A percentile compares a stretch with the other conserved stretches of the same genome.
These are phyloP conservation scores for Phytophthora melonis DNA, from an alignment of 352 stramenopile species.

Conservation along the genomic window DNA sequence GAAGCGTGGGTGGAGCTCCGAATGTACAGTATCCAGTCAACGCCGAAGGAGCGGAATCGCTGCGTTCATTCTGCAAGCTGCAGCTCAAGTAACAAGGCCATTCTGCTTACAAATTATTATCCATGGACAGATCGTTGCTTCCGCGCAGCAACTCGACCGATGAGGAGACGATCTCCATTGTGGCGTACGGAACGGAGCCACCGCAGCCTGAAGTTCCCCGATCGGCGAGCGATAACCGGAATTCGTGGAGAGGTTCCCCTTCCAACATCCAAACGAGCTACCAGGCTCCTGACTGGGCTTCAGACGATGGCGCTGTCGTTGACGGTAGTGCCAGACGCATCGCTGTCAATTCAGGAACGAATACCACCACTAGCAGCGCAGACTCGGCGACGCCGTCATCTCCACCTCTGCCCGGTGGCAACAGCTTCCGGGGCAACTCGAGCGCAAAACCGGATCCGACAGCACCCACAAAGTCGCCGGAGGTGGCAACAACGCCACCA, in stretches of 20 bases:
- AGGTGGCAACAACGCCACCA: constrained; percentile 18
- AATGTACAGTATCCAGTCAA: constrained; percentile 8
- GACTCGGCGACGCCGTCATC: not conserved
- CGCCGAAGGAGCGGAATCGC: not conserved
- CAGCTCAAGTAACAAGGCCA: constrained; percentile 11
- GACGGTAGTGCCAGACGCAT: constrained; percentile 36
- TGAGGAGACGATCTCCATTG: constrained; percentile 36
- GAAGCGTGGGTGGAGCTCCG: constrained; percentile 8
- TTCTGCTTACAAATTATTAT: not conserved
- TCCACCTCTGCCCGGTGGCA: constrained; percentile 24
- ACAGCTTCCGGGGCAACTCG: constrained; percentile 35
- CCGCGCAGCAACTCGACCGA: constrained; percentile 19
- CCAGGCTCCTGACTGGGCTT: constrained; percentile 33
- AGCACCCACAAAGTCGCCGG: constrained; percentile 11
- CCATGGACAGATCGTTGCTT: constrained; percentile 34
- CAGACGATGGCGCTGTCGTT: constrained; percentile 25
- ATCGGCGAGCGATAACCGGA: constrained; percentile 2
- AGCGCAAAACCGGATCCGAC: constrained; percentile 18
- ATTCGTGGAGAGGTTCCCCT: constrained; percentile 30
- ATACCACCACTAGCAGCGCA: constrained; percentile 10
- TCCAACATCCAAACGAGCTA: constrained; percentile 17
- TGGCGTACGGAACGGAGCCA: constrained; percentile 27
- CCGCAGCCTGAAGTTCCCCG: constrained; percentile 8
- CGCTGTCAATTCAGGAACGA: constrained; percentile 18
- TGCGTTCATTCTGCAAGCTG: constrained; percentile 25